Evolutionary conservation across 345 rosid species (phyloP), one percentile per base, ranked within the genome.

Genomic region (Nephelium lappaceum): DNA sequence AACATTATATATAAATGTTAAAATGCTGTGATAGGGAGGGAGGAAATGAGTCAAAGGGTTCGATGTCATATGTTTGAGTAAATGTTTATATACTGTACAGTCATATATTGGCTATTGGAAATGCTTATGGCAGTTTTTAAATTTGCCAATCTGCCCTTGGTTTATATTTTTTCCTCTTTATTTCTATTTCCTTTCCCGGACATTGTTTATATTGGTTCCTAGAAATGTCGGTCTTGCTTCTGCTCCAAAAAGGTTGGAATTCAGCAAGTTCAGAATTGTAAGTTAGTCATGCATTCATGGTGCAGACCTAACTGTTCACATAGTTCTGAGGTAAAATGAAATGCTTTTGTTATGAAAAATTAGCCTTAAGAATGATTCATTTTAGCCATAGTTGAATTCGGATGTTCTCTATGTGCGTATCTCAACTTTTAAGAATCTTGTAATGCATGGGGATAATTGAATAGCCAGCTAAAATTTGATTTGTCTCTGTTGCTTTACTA

Each of bases 31-130:
- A 58, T 60, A 47, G 66, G 69, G 72, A 47, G 66, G 69, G 72
- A 66, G 47, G 61, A 70, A 21, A 19, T 73, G 83, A 73, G 66
- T 57, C 38, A 38, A 49, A 79, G 65, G 80, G 81, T 24, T 68
- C 79, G 77, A 67, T 68, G 15, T 80, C 53, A 41, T 24, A 79
- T 78, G 78, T 61, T 62, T 72, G 77, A 82, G 81, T 81, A 62
- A 65, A 72, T 87, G 86, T 86, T 84, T 38, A 84, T 85, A 81
- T 76, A 79, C 76, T 86, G 91, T 91, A 89, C 90, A 90, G 91
- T 88, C 81, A 78, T 67, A 78, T 76, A 73, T 78, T 90, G 85
- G 87, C 81, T 86, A 80, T 74, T 74, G 83, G 67, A 78, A 87
- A 82, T 80, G 62, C 63, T 70, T 82, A 67, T 78, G 91, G 94